Evolutionary conservation across 805 yeast genomes (phyloP).

Genomic region (Priceomyces melissophilus): DNA sequence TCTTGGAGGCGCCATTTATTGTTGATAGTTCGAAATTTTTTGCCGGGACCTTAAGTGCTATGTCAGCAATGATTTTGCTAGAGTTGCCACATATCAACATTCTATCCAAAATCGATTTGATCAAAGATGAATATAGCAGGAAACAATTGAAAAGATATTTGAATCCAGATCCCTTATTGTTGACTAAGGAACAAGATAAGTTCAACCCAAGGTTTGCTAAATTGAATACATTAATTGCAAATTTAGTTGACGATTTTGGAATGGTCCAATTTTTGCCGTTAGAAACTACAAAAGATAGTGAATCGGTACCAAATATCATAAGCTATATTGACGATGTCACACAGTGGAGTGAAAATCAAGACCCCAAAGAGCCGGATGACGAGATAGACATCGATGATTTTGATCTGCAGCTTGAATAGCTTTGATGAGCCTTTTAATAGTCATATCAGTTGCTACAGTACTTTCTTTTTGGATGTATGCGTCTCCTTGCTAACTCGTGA

Average conservation of each 20-base stretch:
- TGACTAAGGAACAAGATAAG: constrained; percentile 50
- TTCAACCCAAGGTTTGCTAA: constrained; percentile 58
- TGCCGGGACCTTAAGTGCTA: constrained; percentile 92
- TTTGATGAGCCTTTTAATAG: no score
- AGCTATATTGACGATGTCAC: constrained; percentile 95
- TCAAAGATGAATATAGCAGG: constrained; percentile 72
- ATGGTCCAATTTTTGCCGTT: constrained; percentile 97
- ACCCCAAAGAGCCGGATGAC: constrained; percentile 93
- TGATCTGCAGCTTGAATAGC: not conserved
- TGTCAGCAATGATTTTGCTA: constrained; percentile 95
- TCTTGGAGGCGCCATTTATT: constrained; percentile 91
- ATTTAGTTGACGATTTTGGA: constrained; percentile 93
- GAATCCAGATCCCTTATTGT: constrained; percentile 85
- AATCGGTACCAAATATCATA: constrained; percentile 74
- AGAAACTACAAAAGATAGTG: constrained; percentile 65
- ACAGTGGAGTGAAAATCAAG: constrained; percentile 96
- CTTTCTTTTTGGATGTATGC: no score
- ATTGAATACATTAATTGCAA: constrained; percentile 79
- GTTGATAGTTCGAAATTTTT: constrained; percentile 89
- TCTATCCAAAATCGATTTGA: constrained; percentile 79
- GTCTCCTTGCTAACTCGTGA: no score
- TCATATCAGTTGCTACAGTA: no score
- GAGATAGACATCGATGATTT: constrained; percentile 59
- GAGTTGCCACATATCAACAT: constrained; percentile 95
- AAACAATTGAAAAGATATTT: constrained; percentile 78